Base-by-base conservation (phyloP, 192 early-diverging fungal genomes). In the Backusella circina region DNA sequence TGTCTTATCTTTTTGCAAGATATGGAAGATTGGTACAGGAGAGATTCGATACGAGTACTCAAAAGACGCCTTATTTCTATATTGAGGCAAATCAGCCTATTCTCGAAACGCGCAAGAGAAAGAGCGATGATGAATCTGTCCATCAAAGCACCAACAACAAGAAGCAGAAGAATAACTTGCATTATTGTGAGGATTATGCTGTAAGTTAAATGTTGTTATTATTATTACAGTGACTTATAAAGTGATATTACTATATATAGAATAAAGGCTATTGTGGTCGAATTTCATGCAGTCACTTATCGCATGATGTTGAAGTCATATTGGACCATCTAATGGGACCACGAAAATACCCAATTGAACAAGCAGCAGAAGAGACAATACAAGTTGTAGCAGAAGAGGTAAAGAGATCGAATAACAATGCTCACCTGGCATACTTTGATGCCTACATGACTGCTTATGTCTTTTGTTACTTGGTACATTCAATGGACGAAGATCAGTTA, bases 371-470 rank as follows among this genome's bases (percentile, higher is more conserved):
- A 28, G 32, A 44, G 70, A 30, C 35, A 76, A 37, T 16, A 23
- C 44, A 75, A 69, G 36, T 36, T 7, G 32, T 67, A 74, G 50
- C 54, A 73, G 44, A 35, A 54, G 44, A 78, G 36, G 47, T n/a
- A 44, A 73, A 66, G 84, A 38, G 93, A 93, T 71, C 54, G 0
- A 12, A 15, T 28, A 28, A 12, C 5, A 61, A 61, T 28, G 54
- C 54, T 23, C 97, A 99, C 77, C 94, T 94, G 1, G 96, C 97
- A 2, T 91, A 92, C 73, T 97, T 93, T 85, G 97, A 99, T 77
- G 93, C 97, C 4, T 99, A 89, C 83, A 99, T 99, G 97, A 99
- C 97, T 0, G 97, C 94, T 2, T 98, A 96, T 28, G 95, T 94
- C 76, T 89, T 89, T 65, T 88, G 89, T 47, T 86, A 95, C 44